Evolutionary conservation across 768 basidiomycete species (phyloP).

Genomic region (Saitozyma sp.): DNA sequence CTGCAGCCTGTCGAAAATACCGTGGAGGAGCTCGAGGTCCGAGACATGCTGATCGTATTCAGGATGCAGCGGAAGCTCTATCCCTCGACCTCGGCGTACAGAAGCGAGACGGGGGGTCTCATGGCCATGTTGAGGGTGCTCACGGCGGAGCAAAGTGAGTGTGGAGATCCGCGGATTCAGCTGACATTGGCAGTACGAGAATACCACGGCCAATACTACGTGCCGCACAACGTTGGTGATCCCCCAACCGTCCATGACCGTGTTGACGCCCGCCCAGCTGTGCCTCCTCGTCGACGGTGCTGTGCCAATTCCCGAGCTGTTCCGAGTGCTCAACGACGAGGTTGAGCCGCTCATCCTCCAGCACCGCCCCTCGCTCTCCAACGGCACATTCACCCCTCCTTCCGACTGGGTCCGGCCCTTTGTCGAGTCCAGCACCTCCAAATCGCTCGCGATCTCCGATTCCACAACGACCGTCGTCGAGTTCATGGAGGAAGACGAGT

Average conservation of each 20-base stretch:
- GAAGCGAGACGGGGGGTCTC: slow-evolving; percentile 94
- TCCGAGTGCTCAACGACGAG: slow-evolving; percentile 75
- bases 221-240: slow-evolving; percentile 72
- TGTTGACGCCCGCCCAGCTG: slow-evolving; percentile 18
- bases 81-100: slow-evolving; percentile 78
- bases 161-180: not conserved
- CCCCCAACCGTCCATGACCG: not conserved
- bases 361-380: slow-evolving; percentile 55
- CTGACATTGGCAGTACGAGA: slow-evolving; percentile 65
- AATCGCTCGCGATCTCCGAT: slow-evolving; percentile 45
- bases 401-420: slow-evolving; percentile 90
- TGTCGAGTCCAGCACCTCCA: slow-evolving; percentile 76
- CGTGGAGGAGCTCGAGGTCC: too few relatives aligned
- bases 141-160: slow-evolving; percentile 80
- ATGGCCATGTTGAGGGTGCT: slow-evolving; percentile 87
- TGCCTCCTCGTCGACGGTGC: slow-evolving; percentile 86
- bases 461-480: slow-evolving; percentile 70
- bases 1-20: too few relatives aligned
- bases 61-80: slow-evolving; percentile 71
- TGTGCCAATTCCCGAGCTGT: slow-evolving; percentile 71
- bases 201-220: slow-evolving; percentile 86
- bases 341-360: slow-evolving; percentile 78
- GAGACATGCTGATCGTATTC: not conserved
- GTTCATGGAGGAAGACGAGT: slow-evolving; percentile 94
- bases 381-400: slow-evolving; percentile 59